Evolutionary conservation across 805 yeast species (phyloP), one percentile per base, ranked within the genome.

Genomic region (Babjeviella inositovora): DNA sequence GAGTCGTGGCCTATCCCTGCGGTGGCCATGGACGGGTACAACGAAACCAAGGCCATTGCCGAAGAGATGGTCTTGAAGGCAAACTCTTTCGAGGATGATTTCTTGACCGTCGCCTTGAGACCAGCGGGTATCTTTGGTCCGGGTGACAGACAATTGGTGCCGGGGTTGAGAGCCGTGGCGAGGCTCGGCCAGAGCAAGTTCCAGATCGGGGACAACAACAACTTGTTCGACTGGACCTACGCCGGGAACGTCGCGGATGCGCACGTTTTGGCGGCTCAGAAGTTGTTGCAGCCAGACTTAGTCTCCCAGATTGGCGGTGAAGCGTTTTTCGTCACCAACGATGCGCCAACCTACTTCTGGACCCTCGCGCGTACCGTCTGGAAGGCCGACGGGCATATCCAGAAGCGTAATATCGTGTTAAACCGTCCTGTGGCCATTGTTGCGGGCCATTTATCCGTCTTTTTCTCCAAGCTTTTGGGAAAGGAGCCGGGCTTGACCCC

Each of bases 91-190:
- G 45, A 51, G 1, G 53, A 57, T 8, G 57, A 55, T 2, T 64
- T 85, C 32, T 51, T 62, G 23, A 90, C 98, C 0, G 76, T 80
- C 17, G 90, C 95, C 2, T 50, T 90, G 23, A 67, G 99, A 32
- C 98, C 98, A 2, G 95, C 98, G 1, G 99, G 98, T 18, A 84
- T 90, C 22, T 90, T 90, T 53, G 99, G 98, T 5, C 98, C 97
- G 5, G 97, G 98, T 20, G 98, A 90, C 46, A 69, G 98, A 30
- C 99, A 90, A 46, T 54, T 90, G 39, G 90, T 90, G 21, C 98
- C 98, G 8, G 93, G 93, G 3, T 57, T 90, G 28, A 69, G 94
- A 41, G 62, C 62, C 9, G 94, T 81, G 20, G 84, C 93, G 3
- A 62, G 63, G 28, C 53, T 67, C 25, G 93, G 93, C 6, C 95